These are phyloP conservation scores for Oryza coarctata DNA, from an alignment of 176 grass and related monocot genomes.

Conservation along the genomic window DNA sequence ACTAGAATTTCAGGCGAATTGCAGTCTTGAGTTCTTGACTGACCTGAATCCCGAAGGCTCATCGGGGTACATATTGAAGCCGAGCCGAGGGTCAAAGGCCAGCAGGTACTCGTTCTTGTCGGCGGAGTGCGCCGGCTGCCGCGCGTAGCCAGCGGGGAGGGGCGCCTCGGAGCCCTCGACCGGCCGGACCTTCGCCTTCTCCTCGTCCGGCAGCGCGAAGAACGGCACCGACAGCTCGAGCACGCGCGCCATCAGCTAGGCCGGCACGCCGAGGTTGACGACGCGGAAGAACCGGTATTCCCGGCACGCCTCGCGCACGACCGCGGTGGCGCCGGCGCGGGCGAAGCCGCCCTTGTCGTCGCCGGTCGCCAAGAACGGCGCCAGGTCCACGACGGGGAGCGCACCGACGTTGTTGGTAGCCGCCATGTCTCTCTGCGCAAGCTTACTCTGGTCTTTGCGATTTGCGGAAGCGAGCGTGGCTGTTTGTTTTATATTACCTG, in stretches of 20 bases:
- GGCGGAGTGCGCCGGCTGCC: slow-evolving; percentile 34
- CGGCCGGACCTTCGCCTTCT: slow-evolving; percentile 26
- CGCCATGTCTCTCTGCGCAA: not conserved
- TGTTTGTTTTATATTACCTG: not conserved
- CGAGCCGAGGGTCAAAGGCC: slow-evolving; percentile 24
- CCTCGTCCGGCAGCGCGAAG: slow-evolving; percentile 41
- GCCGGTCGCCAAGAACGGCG: not conserved
- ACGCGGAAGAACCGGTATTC: slow-evolving; percentile 44
- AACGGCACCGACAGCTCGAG: slow-evolving; percentile 34
- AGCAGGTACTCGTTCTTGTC: slow-evolving; percentile 54
- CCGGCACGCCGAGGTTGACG: slow-evolving; percentile 43
- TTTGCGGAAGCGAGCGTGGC: not conserved
- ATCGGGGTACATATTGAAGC: slow-evolving; percentile 27
- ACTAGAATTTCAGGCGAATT: not conserved
- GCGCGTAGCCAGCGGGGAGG: slow-evolving; percentile 35
- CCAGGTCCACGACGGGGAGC: slow-evolving; percentile 38
- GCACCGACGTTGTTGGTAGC: not conserved
- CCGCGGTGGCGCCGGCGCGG: slow-evolving; percentile 13
- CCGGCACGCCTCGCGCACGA: slow-evolving; percentile 30
- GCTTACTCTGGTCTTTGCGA: not conserved
- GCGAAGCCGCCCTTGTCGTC: not conserved
- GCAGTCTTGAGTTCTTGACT: not conserved
- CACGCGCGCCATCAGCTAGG: slow-evolving; percentile 18
- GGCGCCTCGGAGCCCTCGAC: slow-evolving; percentile 4
- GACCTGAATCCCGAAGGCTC: slow-evolving; percentile 40